Evolutionary conservation across 331 rosid species (phyloP).

Genomic region (Quercus phellos): DNA sequence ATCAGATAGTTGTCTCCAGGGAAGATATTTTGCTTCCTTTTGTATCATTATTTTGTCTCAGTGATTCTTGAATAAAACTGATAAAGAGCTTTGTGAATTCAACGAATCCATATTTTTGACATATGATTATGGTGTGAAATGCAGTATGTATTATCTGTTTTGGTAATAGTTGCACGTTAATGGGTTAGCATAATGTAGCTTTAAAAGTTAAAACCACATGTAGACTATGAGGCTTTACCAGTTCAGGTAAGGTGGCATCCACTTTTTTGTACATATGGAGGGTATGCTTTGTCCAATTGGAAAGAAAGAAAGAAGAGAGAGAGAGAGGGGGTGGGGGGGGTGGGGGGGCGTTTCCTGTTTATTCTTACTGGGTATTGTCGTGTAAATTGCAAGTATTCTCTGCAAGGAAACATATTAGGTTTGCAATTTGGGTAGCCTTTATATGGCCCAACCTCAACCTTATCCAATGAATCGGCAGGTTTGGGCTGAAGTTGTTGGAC

Average conservation of each 20-base stretch:
- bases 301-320: too few species aligned
- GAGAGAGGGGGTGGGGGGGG: too few species aligned
- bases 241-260: too few species aligned
- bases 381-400: too few species aligned
- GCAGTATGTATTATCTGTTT: not conserved
- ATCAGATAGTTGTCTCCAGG: conserved; percentile 18
- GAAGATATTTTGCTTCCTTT: conserved; percentile 16
- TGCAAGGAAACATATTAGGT: too few species aligned
- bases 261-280: too few species aligned
- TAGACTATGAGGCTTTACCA: too few species aligned
- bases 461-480: not conserved
- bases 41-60: conserved; percentile 3
- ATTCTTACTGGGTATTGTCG: not conserved
- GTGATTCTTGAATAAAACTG: conserved; percentile 9
- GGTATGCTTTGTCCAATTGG: too few species aligned
- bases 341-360: not conserved
- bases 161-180: not conserved
- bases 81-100: not conserved
- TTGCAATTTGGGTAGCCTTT: too few species aligned
- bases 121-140: not conserved
- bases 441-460: too few species aligned
- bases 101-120: not conserved
- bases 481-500: not conserved
- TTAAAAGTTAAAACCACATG: not conserved
- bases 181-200: not conserved